Conservation (phyloP, 2,329 filamentous ascomycete genomes). For the Cucurbitaria berberidis region DNA sequence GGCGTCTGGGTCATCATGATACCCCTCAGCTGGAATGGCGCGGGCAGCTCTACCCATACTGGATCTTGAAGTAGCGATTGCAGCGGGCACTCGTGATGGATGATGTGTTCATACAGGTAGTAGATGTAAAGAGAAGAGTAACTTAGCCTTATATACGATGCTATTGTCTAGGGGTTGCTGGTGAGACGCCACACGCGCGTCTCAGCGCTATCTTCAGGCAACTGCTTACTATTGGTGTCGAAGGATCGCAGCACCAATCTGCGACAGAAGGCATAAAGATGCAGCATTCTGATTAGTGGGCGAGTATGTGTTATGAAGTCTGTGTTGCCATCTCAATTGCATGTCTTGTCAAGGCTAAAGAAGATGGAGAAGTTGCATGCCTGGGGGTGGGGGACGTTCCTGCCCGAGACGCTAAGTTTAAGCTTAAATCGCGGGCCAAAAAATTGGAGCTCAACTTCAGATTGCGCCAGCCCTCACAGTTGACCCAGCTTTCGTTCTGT, state of each 20-base stretch:
- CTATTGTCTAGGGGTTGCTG: slow-evolving; percentile 14
- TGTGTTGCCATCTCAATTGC: not conserved
- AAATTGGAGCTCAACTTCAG: slow-evolving; percentile 26
- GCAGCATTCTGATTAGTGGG: not conserved
- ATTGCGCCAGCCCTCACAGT: slow-evolving; percentile 10
- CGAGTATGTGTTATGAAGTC: not conserved
- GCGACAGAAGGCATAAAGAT: not conserved
- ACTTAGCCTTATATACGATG: slow-evolving; percentile 7
- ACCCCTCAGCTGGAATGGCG: slow-evolving; percentile 25
- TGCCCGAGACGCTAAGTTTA: slow-evolving; percentile 36
- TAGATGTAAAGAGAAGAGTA: slow-evolving; percentile 6
- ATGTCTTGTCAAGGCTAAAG: not conserved
- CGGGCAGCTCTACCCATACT: slow-evolving; percentile 38
- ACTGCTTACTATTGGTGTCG: slow-evolving; percentile 18
- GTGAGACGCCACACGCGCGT: slow-evolving; percentile 31
- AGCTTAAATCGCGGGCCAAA: slow-evolving; percentile 36
- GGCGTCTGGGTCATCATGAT: slow-evolving; percentile 48
- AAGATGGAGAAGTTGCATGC: too few species aligned
- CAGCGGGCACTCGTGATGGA: not conserved
- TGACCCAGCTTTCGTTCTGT: not conserved
- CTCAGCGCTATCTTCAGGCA: slow-evolving; percentile 32
- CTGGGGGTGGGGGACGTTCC: not conserved
- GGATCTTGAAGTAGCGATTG: not conserved
- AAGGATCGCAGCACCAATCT: slow-evolving; percentile 6
- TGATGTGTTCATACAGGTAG: not conserved